Evolutionary conservation across 768 basidiomycete species (phyloP).

Genomic region (Pulveroboletus ravenelii): DNA sequence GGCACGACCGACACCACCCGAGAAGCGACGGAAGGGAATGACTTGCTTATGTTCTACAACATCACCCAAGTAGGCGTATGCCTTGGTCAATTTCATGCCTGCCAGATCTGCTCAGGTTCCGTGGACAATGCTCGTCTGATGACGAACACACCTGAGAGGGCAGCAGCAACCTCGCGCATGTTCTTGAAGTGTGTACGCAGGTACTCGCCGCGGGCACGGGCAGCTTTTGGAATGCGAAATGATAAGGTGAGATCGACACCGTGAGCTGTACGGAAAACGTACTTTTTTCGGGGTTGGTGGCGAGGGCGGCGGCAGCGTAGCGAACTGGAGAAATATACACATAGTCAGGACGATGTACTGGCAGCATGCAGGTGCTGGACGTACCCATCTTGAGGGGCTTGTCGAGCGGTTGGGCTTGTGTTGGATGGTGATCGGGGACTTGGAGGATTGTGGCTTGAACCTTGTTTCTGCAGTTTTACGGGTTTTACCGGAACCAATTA

Average conservation of each 20-base stretch:
- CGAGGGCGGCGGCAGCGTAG: constrained; percentile 85
- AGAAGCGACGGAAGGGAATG: constrained; percentile 94
- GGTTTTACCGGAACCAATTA: constrained; percentile 13
- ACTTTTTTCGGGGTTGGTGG: constrained; percentile 96
- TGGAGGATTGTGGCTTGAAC: constrained; percentile 30
- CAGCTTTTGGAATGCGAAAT: constrained; percentile 47
- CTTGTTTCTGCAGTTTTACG: constrained; percentile 29
- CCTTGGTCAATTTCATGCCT: constrained; percentile 94
- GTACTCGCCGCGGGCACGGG: constrained; percentile 93
- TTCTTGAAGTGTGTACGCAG: constrained; percentile 99
- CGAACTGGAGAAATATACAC: constrained; percentile 54
- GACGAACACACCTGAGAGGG: constrained; percentile 68
- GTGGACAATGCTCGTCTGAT: neutral
- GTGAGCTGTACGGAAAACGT: constrained; percentile 28
- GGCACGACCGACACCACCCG: constrained; percentile 92
- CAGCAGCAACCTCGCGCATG: constrained; percentile 98
- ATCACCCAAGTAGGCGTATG: constrained; percentile 88
- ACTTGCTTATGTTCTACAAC: constrained; percentile 96
- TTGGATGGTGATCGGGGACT: constrained; percentile 62
- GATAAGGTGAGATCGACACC: constrained; percentile 6
- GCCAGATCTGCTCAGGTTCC: constrained; percentile 1
- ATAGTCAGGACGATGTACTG: constrained; percentile 14
- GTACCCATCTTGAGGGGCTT: constrained; percentile 61
- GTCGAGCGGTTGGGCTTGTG: constrained; percentile 25
- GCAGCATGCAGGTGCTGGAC: constrained; percentile 30